Percentiles rank a stretch among this genome's conserved stretches.
phyloP scores from a whole-genome alignment of 2,329 filamentous ascomycete genomes.

The Hypoxylon sp. region DNA sequence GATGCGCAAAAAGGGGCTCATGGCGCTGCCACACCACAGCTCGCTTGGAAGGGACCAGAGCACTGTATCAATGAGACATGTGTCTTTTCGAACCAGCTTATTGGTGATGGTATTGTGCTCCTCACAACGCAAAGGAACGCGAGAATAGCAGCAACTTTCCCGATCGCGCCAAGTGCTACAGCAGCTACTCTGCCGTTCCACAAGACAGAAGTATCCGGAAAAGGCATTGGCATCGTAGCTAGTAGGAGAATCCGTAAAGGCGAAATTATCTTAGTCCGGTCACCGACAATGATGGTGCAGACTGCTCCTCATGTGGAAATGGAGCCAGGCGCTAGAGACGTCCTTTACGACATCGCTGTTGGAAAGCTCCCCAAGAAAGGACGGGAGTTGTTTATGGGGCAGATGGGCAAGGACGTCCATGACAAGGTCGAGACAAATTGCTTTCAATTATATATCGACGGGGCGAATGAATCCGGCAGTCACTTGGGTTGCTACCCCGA shows the following conservation, averaged over 20 bases:
- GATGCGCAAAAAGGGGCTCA: background rate
- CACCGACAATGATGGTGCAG: conserved; percentile 53
- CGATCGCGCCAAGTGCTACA: conserved; percentile 5
- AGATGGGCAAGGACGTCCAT: conserved; percentile 51
- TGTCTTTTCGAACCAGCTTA: conserved; percentile 43
- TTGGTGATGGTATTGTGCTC: conserved; percentile 46
- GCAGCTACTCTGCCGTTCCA: conserved; percentile 48
- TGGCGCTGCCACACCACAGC: background rate
- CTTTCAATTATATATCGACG: conserved; percentile 54
- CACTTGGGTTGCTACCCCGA: conserved; percentile 56
- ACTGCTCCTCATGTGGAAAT: conserved; percentile 37
- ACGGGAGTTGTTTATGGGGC: conserved; percentile 48
- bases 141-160: conserved; percentile 36
- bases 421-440: conserved; percentile 55
- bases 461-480: conserved; percentile 40
- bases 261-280: conserved; percentile 54
- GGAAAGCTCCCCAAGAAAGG: conserved; percentile 46
- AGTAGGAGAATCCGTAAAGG: conserved; percentile 53
- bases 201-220: conserved; percentile 50
- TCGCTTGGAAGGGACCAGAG: conserved; percentile 44
- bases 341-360: conserved; percentile 51
- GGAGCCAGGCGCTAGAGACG: conserved; percentile 38
- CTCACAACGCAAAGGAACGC: conserved; percentile 47
- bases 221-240: conserved; percentile 56
- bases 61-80: conserved; percentile 48